Base-by-base conservation (phyloP, 1,284 basidiomycete genomes). In the Apiotrichum sp. region DNA sequence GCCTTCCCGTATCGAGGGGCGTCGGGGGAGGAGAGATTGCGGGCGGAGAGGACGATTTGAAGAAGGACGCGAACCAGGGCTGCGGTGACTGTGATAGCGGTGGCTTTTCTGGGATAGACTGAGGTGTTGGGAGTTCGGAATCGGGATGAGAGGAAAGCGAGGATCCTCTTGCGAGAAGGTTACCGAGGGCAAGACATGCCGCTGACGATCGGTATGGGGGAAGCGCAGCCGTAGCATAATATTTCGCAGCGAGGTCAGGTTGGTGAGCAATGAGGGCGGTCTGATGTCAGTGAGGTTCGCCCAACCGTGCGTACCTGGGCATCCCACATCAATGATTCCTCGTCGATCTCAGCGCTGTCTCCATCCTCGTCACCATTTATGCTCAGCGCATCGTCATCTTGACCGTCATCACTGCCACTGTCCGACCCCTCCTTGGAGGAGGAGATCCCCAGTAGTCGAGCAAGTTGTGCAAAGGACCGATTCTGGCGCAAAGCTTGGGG, bases 201-300 rank as follows among this genome's bases (percentile, higher is more conserved):
- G 63, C 43, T 2, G 70, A 47, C 0, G 71, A 73, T 2, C 64
- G 55, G 50, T 67, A 62, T 0, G 72, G 72, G 3, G 72, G 71
- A 3, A 73, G 61, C 9, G 71, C 70, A 5, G 72, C 72, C 6
- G 61, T 62, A 9, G 66, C 63, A 50, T 71, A 72, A 36, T 66
- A 61, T 48, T 65, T 61, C 8, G 67, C 65, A 22, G 72, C 72
- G 13, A 72, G 55, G 1, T 62, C 52, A 32, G 67, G 62, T 31
- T 68, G 71, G 59, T 74, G 71, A 3, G 66, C 63, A 32, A 74
- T 72, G 11, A 74, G 58, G 4, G 72, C 72, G 5, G 67, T 64
- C 72, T 74, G 55, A 49, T 6, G 58, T 44, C 32, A 22, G 43
- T 3, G 55, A 44, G 29, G 35, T 29, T 44, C 33, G 41, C 11